A percentile compares a stretch with the other conserved stretches of the same genome.
Conservation (phyloP, 805 yeast genomes). For the Brettanomyces bruxellensis region DNA sequence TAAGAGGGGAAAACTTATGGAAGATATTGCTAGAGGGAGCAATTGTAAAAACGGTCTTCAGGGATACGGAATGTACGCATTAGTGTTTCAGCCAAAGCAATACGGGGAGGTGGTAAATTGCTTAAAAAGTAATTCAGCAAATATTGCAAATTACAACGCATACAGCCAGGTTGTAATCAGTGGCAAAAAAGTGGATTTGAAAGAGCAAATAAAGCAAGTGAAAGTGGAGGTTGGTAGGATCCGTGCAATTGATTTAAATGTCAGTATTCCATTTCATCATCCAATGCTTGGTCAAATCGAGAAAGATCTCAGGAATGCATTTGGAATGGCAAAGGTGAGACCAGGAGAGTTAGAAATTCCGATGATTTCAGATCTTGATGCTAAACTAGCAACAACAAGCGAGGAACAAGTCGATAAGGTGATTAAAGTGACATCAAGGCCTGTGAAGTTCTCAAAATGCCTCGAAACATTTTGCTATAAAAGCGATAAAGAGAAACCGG, state of each 20-base stretch:
- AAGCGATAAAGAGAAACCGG: not conserved
- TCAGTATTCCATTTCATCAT: constrained; percentile 26
- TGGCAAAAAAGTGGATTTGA: constrained; percentile 16
- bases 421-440: constrained; percentile 21
- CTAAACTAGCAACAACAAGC: constrained; percentile 10
- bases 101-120: constrained; percentile 10
- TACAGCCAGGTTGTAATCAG: constrained; percentile 27
- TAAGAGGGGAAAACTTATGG: constrained; percentile 26
- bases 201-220: constrained; percentile 8
- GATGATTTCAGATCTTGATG: constrained; percentile 22
- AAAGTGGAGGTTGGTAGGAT: constrained; percentile 12
- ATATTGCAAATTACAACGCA: constrained; percentile 25
- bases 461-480: constrained; percentile 15
- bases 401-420: constrained; percentile 20
- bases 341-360: constrained; percentile 15
- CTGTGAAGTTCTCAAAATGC: constrained; percentile 26
- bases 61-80: constrained; percentile 27
- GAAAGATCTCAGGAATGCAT: constrained; percentile 10
- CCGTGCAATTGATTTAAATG: constrained; percentile 20
- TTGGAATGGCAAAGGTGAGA: constrained; percentile 5
- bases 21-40: constrained; percentile 9
- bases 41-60: not conserved
- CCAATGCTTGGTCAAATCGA: constrained; percentile 22
- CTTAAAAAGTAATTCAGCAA: constrained; percentile 10
- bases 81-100: constrained; percentile 20